These are phyloP conservation scores for Macroventuria anomochaeta DNA, from an alignment of 2,329 filamentous ascomycete species.

Conservation along the genomic window DNA sequence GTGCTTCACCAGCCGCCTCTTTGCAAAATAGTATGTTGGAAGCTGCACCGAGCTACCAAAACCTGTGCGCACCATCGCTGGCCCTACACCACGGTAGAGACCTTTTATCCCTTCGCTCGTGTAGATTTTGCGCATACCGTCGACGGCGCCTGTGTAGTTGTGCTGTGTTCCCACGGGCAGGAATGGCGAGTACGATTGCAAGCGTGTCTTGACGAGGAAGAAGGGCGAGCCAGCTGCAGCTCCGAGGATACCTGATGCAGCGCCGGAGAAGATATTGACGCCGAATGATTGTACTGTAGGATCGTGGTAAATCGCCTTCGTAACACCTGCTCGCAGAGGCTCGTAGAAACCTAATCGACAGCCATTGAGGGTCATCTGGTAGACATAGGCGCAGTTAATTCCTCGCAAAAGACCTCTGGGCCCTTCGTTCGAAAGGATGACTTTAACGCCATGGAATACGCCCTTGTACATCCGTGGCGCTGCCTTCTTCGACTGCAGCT, in stretches of 20 bases:
- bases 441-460: constrained; percentile 86
- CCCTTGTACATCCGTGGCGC: constrained; percentile 89
- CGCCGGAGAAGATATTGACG: constrained; percentile 93
- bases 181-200: constrained; percentile 93
- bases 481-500: constrained; percentile 84
- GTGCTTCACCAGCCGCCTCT: constrained; percentile 81
- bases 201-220: constrained; percentile 94
- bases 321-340: constrained; percentile 78
- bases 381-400: constrained; percentile 91
- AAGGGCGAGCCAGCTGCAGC: constrained; percentile 94
- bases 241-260: constrained; percentile 85
- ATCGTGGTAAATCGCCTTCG: constrained; percentile 74
- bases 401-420: constrained; percentile 84
- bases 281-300: constrained; percentile 79
- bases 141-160: constrained; percentile 81
- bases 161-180: constrained; percentile 97
- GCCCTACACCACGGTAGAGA: constrained; percentile 86
- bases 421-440: constrained; percentile 92
- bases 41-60: constrained; percentile 96
- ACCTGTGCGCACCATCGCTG: constrained; percentile 94
- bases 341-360: constrained; percentile 98
- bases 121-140: constrained; percentile 84
- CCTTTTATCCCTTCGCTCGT: constrained; percentile 76
- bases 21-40: constrained; percentile 97
- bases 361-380: constrained; percentile 95